phyloP scores from a whole-genome alignment of 768 basidiomycete genomes.

The Lanmaoa pseudosensibilis region DNA sequence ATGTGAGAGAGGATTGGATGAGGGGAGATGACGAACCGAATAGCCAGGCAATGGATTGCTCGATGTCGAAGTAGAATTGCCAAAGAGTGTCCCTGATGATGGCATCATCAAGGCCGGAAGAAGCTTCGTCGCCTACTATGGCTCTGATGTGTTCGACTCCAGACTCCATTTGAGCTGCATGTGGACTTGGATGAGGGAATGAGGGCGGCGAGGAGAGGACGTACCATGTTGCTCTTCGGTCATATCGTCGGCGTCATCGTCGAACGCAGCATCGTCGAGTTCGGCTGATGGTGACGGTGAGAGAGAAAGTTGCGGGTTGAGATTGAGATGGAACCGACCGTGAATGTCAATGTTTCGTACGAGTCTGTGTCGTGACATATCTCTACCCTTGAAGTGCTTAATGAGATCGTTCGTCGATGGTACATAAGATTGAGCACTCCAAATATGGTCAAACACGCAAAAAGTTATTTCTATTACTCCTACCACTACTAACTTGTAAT shows the following conservation, averaged over 20 bases:
- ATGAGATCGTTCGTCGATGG: constrained; percentile 4
- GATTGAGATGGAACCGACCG: constrained; percentile 39
- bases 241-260: constrained; percentile 77
- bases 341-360: constrained; percentile 83
- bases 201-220: constrained; percentile 9
- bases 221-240: constrained; percentile 81
- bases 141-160: constrained; percentile 67
- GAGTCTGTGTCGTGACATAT: constrained; percentile 88
- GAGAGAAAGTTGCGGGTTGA: not conserved
- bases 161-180: constrained; percentile 62
- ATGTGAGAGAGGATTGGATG: not conserved
- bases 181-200: constrained; percentile 11
- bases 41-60: constrained; percentile 72
- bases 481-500: constrained; percentile 33
- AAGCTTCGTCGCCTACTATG: constrained; percentile 63
- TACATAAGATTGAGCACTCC: not conserved
- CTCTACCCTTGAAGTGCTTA: too few relatives aligned
- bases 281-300: constrained; percentile 56
- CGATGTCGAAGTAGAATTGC: constrained; percentile 85
- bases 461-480: not conserved
- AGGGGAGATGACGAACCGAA: constrained; percentile 52
- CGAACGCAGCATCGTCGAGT: constrained; percentile 78
- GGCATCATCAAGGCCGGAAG: constrained; percentile 68
- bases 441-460: constrained; percentile 22
- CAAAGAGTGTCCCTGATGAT: constrained; percentile 80